Conservation (phyloP, 306 rosid genomes). For the Echinosophora koreensis region DNA sequence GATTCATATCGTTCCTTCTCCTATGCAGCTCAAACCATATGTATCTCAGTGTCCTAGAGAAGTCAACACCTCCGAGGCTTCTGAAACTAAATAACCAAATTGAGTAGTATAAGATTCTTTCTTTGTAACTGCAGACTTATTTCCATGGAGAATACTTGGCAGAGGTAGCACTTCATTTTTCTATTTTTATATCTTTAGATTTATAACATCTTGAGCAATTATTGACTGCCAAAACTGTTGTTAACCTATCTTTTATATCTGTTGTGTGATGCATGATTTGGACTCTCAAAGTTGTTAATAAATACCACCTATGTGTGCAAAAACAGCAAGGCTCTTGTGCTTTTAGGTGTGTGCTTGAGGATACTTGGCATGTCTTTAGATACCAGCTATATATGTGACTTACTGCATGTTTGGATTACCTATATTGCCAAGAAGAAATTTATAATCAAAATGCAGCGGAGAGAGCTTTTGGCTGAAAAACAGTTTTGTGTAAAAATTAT, state of each 20-base stretch:
- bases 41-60: slow-evolving; percentile 65
- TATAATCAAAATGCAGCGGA: background rate
- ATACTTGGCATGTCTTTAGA: background rate
- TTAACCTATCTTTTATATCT: background rate
- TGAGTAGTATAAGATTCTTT: background rate
- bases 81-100: slow-evolving; percentile 44
- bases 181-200: background rate
- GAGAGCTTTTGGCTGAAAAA: background rate
- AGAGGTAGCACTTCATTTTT: background rate
- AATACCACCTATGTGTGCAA: background rate
- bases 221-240: background rate
- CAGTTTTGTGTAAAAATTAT: background rate
- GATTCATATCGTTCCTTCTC: slow-evolving; percentile 16
- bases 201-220: background rate
- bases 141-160: slow-evolving; percentile 19
- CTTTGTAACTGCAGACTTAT: slow-evolving; percentile 28
- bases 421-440: background rate
- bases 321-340: background rate
- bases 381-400: background rate
- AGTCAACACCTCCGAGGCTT: slow-evolving; percentile 45
- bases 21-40: slow-evolving; percentile 62
- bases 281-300: background rate
- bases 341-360: background rate
- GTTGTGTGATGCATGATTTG: background rate
- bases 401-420: slow-evolving; percentile 1